Conservation (phyloP, 441 rosid species). For the Adansonia madagascariensis region DNA sequence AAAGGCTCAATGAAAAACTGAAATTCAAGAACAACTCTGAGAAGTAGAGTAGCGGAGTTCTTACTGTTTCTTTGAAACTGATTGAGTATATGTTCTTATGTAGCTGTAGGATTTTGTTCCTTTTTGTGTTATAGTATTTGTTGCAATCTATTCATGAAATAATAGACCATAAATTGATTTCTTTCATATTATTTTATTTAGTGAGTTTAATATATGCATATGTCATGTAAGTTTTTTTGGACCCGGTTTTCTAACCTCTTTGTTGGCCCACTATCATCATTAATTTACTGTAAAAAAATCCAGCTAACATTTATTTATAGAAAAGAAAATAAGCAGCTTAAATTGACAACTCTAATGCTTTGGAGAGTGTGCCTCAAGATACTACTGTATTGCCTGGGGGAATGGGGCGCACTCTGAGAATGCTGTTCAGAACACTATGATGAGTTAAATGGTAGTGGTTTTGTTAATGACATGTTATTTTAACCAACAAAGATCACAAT, state of each 20-base stretch:
- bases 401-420: background rate
- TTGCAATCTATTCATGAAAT: background rate
- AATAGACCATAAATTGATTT: background rate
- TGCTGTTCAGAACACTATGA: background rate
- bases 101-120: background rate
- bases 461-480: background rate
- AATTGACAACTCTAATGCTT: background rate
- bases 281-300: background rate
- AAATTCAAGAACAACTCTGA: background rate
- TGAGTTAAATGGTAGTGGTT: background rate
- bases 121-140: background rate
- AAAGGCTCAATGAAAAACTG: background rate
- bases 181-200: background rate
- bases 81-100: background rate
- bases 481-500: background rate
- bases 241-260: background rate
- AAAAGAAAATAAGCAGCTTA: background rate
- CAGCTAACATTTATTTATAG: background rate
- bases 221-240: background rate
- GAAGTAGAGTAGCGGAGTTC: background rate
- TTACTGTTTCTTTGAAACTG: background rate
- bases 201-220: background rate
- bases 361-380: background rate
- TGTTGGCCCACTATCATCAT: background rate
- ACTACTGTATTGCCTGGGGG: background rate